These are phyloP conservation scores for Dillenia turbinata DNA, from an alignment of 164 flowering plant genomes.

Conservation along the genomic window DNA sequence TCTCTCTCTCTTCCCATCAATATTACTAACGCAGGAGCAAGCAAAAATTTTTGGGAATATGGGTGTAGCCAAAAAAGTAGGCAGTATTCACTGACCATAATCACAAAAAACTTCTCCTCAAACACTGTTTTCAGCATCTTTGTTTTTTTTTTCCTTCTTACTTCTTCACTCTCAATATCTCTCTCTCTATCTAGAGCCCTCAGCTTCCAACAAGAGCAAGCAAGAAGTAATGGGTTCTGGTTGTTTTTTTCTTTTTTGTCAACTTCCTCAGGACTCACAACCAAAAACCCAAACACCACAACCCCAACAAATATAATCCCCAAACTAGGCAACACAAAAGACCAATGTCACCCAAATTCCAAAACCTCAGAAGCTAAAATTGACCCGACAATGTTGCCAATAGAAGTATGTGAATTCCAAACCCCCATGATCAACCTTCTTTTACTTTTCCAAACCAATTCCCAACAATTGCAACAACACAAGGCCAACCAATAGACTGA, in stretches of 20 bases:
- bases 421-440: conserved; percentile 94
- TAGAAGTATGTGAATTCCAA: conserved; percentile 87
- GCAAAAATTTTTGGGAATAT: too few species aligned
- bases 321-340: conserved; percentile 75
- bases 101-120: too few species aligned
- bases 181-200: too few species aligned
- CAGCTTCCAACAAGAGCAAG: too few species aligned
- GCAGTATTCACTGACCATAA: too few species aligned
- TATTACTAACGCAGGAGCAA: too few species aligned
- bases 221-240: too few species aligned
- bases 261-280: conserved; percentile 64
- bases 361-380: conserved; percentile 69
- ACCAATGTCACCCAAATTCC: conserved; percentile 99
- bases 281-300: conserved; percentile 58
- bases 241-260: conserved; percentile 10
- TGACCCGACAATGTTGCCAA: conserved; percentile 86
- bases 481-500: conserved; percentile 97
- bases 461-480: conserved; percentile 85
- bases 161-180: too few species aligned
- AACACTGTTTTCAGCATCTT: too few species aligned
- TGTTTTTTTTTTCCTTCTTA: too few species aligned
- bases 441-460: conserved; percentile 91
- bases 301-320: conserved; percentile 48
- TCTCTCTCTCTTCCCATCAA: too few species aligned
- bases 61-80: too few species aligned